Evolutionary conservation across 2,329 filamentous ascomycete genomes (phyloP), one percentile per base, ranked within the genome.

Genomic region (Sphaerulina populicola): DNA sequence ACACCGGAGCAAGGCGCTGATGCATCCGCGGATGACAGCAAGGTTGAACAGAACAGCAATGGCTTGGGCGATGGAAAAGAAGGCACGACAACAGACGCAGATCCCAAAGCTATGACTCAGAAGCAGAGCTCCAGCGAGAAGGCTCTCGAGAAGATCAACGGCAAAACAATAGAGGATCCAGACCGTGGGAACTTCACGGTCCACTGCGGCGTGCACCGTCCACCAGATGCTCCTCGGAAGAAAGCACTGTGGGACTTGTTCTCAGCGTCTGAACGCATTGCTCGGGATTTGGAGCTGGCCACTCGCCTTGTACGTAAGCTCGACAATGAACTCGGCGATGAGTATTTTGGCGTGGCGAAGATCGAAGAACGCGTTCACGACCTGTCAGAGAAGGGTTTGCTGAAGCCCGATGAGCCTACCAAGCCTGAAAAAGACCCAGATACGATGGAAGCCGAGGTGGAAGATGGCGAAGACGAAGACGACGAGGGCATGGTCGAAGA

Each of bases 191-290:
- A 98, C 67, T 98, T 98, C 68, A 91, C 91, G 29, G 96, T 93
- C 66, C 93, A 98, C 64, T 93, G 97, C 44, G 93, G 93, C 53
- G 86, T 98, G 18, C 93, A 98, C 69, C 89, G 89, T 55, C 90
- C 93, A 3, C 89, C 91, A 2, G 78, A 79, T 35, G 83, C 88
- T 51, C 87, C 89, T 1, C 79, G 91, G 49, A 96, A 95, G 75
- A 97, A 97, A 73, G 91, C 91, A 0, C 73, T 97, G 2, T 97
- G 91, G 91, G 91, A 97, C 68, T 75, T 97, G 7, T 97, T 97
- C 66, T 97, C 91, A 2, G 83, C 90, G 0, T 90, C 93, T 0
- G 91, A 98, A 67, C 83, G 94, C 47, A 85, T 98, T 55, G 88
- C 94, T 57, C 89, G 90, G 57, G 93, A 98, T 64, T 77, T 97